Evolutionary conservation across 495 filamentous ascomycete species (phyloP).

Genomic region (Penicillium cataractarum): DNA sequence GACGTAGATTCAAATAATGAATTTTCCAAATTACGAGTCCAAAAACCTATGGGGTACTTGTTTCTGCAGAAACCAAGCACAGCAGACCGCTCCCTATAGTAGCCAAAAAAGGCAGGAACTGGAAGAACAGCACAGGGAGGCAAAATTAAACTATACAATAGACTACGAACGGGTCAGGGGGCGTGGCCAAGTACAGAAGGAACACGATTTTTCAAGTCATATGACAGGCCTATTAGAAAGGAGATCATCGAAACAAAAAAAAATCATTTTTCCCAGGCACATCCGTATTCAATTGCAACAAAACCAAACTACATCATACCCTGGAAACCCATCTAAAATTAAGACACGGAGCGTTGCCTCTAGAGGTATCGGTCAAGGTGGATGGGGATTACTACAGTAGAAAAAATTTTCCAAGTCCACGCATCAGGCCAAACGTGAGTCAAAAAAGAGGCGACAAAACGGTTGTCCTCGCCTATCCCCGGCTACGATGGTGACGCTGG

Average conservation of each 20-base stretch:
- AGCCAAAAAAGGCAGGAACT: too few species aligned
- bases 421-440: neutral
- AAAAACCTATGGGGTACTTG: too few species aligned
- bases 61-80: neutral
- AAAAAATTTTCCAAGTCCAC: neutral
- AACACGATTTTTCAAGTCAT: neutral
- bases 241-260: neutral
- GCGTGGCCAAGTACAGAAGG: too few species aligned
- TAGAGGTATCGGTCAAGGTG: neutral
- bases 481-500: slow-evolving; percentile 1
- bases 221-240: neutral
- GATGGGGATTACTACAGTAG: neutral
- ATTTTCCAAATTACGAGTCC: too few species aligned
- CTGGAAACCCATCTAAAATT: neutral
- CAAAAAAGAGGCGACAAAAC: neutral
- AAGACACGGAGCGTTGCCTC: neutral
- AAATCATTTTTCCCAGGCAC: neutral
- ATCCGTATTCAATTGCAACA: neutral
- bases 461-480: slow-evolving; percentile 17
- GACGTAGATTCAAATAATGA: too few species aligned
- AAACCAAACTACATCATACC: neutral
- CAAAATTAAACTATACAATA: too few species aligned
- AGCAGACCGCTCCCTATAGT: too few species aligned
- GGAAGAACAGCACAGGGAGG: too few species aligned
- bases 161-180: too few species aligned